Conservation (phyloP, 2,329 filamentous ascomycete species). For the Monilinia fructigena region DNA sequence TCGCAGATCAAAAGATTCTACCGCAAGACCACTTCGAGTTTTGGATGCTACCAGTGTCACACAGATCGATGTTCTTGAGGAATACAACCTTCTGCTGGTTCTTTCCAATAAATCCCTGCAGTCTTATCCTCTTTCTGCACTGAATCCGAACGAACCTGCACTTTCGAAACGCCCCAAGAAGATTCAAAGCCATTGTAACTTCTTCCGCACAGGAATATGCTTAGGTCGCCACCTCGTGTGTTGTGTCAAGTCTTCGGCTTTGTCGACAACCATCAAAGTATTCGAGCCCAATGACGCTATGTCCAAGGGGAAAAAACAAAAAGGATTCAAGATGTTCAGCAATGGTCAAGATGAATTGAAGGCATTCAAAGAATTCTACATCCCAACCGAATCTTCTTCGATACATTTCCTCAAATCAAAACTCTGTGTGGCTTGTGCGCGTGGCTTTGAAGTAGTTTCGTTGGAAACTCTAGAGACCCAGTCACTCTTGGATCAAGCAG, state of each 20-base stretch:
- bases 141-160: conserved; percentile 80
- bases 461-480: conserved; percentile 98
- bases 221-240: conserved; percentile 92
- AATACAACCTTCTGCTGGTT: conserved; percentile 88
- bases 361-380: conserved; percentile 98
- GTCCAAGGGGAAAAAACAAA: conserved; percentile 92
- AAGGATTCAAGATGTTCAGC: conserved; percentile 95
- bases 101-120: conserved; percentile 89
- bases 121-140: conserved; percentile 82
- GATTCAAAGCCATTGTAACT: conserved; percentile 95
- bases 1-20: conserved; percentile 78
- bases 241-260: conserved; percentile 88
- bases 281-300: conserved; percentile 96
- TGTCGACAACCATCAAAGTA: conserved; percentile 98
- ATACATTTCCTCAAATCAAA: conserved; percentile 98
- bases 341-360: conserved; percentile 91
- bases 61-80: conserved; percentile 93
- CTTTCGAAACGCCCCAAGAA: conserved; percentile 86
- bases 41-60: conserved; percentile 86
- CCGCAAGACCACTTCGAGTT: conserved; percentile 72
- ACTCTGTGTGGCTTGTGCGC: conserved; percentile 90
- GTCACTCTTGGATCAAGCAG: conserved; percentile 92
- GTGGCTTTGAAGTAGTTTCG: conserved; percentile 95
- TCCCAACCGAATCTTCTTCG: conserved; percentile 95
- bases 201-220: conserved; percentile 97